A percentile compares a stretch with the other conserved stretches of the same genome.
Evolutionary conservation across 441 rosid species (phyloP).

Genomic region (Populus tomentosa): DNA sequence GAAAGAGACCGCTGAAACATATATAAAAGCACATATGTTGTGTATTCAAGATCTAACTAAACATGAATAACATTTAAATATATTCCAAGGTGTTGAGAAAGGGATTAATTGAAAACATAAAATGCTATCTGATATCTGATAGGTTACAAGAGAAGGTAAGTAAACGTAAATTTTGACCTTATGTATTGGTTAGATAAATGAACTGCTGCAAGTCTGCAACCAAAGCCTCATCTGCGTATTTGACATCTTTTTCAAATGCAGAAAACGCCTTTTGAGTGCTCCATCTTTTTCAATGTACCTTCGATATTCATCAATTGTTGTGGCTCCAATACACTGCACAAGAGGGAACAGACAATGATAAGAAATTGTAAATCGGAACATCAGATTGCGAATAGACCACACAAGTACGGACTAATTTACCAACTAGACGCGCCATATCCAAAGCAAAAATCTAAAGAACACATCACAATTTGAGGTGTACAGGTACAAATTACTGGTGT

Average conservation of each 20-base stretch:
- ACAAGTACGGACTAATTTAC: conserved; percentile 9
- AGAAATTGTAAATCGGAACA: background rate
- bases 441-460: conserved; percentile 35
- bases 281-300: conserved; percentile 55
- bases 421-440: conserved; percentile 51
- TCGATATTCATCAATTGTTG: conserved; percentile 56
- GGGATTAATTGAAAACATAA: too few relatives aligned
- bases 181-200: conserved; percentile 51
- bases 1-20: conserved; percentile 79
- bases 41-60: background rate
- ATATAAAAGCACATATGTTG: background rate
- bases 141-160: background rate
- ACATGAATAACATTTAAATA: background rate
- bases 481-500: too few relatives aligned
- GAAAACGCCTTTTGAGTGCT: conserved; percentile 54
- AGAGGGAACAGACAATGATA: background rate
- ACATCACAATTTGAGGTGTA: background rate
- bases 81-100: background rate
- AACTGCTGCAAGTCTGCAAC: conserved; percentile 52
- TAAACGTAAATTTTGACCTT: conserved; percentile 23
- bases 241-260: conserved; percentile 41
- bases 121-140: background rate
- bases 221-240: conserved; percentile 44
- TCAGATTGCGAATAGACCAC: background rate
- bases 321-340: conserved; percentile 57